Evolutionary conservation across 108 stramenopile genomes (phyloP), one percentile per base, ranked within the genome.

Genomic region (Licmophora abbreviata): DNA sequence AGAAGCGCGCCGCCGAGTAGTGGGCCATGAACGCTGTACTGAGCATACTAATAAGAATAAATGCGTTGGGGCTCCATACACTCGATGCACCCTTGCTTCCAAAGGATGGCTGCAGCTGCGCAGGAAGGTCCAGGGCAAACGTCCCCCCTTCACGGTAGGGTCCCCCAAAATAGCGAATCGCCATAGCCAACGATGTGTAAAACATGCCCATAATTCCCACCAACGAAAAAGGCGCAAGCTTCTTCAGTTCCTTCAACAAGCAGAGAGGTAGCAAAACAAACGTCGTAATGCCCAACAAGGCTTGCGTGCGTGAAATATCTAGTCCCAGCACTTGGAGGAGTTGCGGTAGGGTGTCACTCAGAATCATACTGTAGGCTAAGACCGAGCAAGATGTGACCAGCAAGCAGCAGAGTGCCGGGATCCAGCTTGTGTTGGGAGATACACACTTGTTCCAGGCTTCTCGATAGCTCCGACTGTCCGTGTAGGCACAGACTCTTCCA

Each of bases 341-440:
- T 1, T 81, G 66, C 14, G 59, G 64, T 41, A 78, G 76, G 14
- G 84, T 93, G 63, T 97, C 95, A 4, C 85, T 95, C 48, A 98
- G 76, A 52, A 98, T 95, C 82, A 98, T 90, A 44, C 81, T 81
- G 73, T 86, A 98, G 4, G 95, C 92, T 22, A 97, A 58, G 54
- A 88, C 83, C 18, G 88, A 95, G 31, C 81, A 59, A 58, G 88
- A 84, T 14, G 93, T 92, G 55, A 82, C 95, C 63, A 78, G 72
- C 2, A 83, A 88, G 41, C 75, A 74, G 25, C 79, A 74, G 26
- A 63, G 63, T 17, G 90, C 87, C 4, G 92, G 87, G 29, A 98
- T 78, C 90, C 92, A 92, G 1, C 85, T 73, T 12, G 82, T 69
- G 4, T 55, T 50, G 24, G 71, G 56, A 6, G 83, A 83, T 12